These are phyloP conservation scores for Boechera stricta DNA, from an alignment of 345 rosid genomes.

Conservation along the genomic window DNA sequence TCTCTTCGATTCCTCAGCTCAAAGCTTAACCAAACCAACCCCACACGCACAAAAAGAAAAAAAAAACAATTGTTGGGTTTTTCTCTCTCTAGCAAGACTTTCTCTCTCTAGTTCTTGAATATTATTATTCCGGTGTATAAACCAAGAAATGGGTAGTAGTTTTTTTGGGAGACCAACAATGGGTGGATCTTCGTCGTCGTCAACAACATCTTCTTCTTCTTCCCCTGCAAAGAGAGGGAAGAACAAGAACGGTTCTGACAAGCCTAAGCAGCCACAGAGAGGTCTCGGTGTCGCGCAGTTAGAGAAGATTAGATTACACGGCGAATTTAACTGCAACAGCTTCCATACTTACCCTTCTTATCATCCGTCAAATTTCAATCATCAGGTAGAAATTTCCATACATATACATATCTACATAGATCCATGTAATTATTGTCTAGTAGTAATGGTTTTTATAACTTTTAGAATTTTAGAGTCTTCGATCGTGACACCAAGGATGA, in stretches of 20 bases:
- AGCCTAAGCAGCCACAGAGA: conserved; percentile 94
- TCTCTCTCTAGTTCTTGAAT: conserved; percentile 38
- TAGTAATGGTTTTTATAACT: neutral
- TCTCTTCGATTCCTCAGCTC: conserved; percentile 54
- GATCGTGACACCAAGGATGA: neutral
- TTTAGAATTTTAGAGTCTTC: neutral
- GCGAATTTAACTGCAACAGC: conserved; percentile 50
- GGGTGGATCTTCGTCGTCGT: conserved; percentile 46
- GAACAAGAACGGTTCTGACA: conserved; percentile 73
- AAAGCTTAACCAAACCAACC: conserved; percentile 35
- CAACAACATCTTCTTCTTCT: conserved; percentile 43
- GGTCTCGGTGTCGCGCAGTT: conserved; percentile 98
- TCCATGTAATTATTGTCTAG: conserved; percentile 9
- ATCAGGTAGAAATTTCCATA: conserved; percentile 54
- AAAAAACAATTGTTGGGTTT: conserved; percentile 17
- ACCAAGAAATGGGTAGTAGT: conserved; percentile 66
- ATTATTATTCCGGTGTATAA: neutral
- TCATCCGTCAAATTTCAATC: conserved; percentile 59
- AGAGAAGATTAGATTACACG: conserved; percentile 85
- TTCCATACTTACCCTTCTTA: conserved; percentile 52
- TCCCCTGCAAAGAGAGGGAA: conserved; percentile 74
- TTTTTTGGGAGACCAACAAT: conserved; percentile 76
- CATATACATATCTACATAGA: conserved; percentile 1
- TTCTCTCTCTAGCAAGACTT: conserved; percentile 40
- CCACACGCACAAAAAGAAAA: conserved; percentile 25